A percentile compares a stretch with the other conserved stretches of the same genome.
Evolutionary conservation across 2,329 filamentous ascomycete genomes (phyloP).

Genomic region (Ophioceras dolichostomum): DNA sequence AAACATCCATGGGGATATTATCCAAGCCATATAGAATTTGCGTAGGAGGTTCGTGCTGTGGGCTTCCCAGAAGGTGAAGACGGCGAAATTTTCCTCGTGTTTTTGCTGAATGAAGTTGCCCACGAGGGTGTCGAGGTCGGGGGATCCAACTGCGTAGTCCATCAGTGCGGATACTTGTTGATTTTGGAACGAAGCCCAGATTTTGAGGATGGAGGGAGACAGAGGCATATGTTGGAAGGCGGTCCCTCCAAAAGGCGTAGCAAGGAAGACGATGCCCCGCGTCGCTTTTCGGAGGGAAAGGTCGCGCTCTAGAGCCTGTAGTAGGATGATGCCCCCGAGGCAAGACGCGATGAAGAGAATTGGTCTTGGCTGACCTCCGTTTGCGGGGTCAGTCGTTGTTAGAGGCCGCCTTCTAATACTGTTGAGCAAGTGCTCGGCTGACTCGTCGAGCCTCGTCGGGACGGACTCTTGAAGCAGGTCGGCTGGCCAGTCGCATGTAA

Average conservation of each 20-base stretch:
- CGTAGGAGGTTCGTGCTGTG: background rate
- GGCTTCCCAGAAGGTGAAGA: background rate
- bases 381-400: background rate
- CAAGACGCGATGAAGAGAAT: conserved; percentile 21
- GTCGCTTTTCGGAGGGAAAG: conserved; percentile 3
- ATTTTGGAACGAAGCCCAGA: background rate
- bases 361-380: conserved; percentile 6
- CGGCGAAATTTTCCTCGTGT: background rate
- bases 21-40: background rate
- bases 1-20: background rate
- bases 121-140: conserved; percentile 4
- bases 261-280: conserved; percentile 9
- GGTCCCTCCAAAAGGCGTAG: conserved; percentile 16
- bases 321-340: conserved; percentile 15
- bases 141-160: background rate
- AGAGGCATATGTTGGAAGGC: conserved; percentile 2
- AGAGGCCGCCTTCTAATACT: conserved; percentile 9
- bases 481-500: conserved; percentile 16
- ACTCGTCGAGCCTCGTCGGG: conserved; percentile 9
- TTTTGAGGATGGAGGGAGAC: background rate
- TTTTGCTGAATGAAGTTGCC: background rate
- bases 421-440: conserved; percentile 11
- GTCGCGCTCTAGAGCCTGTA: background rate
- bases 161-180: background rate
- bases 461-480: conserved; percentile 9